Base-by-base conservation (phyloP, 805 yeast species). In the Ogataea kodamae region DNA sequence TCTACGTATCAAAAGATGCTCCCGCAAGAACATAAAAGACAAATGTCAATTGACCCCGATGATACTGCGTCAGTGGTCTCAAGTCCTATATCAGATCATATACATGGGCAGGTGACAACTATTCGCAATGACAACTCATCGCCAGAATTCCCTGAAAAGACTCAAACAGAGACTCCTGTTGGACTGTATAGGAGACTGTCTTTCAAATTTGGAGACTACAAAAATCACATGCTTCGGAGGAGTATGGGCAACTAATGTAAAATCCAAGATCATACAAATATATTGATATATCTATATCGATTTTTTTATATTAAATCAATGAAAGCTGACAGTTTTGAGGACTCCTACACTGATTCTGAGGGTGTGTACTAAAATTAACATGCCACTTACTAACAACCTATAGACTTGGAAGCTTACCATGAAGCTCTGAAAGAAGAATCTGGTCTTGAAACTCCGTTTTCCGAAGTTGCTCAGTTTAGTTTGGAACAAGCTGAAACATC, bases 361-460 rank as follows among this genome's bases (percentile, higher is more conserved):
- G 39, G 45, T 40, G 26, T 9, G 48, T 43, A n/a, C n/a, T n/a
- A n/a, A n/a, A n/a, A n/a, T n/a, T n/a, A n/a, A n/a, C n/a, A n/a
- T n/a, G n/a, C n/a, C n/a, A n/a, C n/a, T n/a, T n/a, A 5, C 28
- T 21, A 13, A 17, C 23, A 7, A n/a, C n/a, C n/a, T n/a, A 5
- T 18, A 37, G 52, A 65, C 30, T 50, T 68, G 5, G 43, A 47
- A 11, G 64, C 64, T 1, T 68, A 68, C 35, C 52, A 51, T 13
- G 55, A 57, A 19, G 72, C 72, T 0, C 41, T 68, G 11, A 48
- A 49, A n/a, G n/a, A n/a, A n/a, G n/a, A n/a, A n/a, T n/a, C n/a
- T n/a, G n/a, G n/a, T n/a, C n/a, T n/a, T n/a, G n/a, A n/a, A n/a
- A n/a, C n/a, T n/a, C n/a, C n/a, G n/a, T n/a, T n/a, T n/a, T n/a